Evolutionary conservation across 495 filamentous ascomycete species (phyloP), one percentile per base, ranked within the genome.

Genomic region (Penicillium ucsense): DNA sequence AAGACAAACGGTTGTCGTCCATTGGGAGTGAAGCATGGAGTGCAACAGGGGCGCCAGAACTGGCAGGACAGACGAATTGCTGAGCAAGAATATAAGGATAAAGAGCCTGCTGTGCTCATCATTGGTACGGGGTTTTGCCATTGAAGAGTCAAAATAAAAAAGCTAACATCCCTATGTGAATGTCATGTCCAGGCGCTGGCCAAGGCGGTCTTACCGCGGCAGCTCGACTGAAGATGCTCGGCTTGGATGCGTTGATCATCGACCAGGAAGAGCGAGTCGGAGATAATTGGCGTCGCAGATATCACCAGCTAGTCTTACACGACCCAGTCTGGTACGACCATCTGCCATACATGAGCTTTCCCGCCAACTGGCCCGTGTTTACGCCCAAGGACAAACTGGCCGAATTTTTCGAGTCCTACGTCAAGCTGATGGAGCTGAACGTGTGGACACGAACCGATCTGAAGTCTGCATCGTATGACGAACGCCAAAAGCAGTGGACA

Each of bases 341-440:
- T 55, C 59, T 89, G 60, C 82, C 86, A 1, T 89, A 88, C 61
- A 39, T 89, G 1, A 65, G 71, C 0, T 90, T 89, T 53, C 86
- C 86, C 8, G 49, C 71, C 0, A 67, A 65, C 48, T 90, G 86
- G 84, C 70, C 70, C 3, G 53, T 82, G 29, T 87, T 84, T 57
- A 85, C 84, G 1, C 86, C 86, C 2, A 89, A 89, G 56, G 85
- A 90, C 59, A 90, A 90, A 50, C 71, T 89, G 0, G 87, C 81
- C 10, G 81, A 87, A 34, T 91, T 84, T 72, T 81, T 90, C 56
- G 82, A 89, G 38, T 70, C 72, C 3, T 92, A 92, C 52, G 85
- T 78, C 40, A 78, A 77, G 33, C 52, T 79, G 29, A 66, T 89
- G n/a, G 87, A 92, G 54, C 72, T 92, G 37, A 86, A 90, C 54